Base-by-base conservation (phyloP, 805 yeast genomes). In the Phaffomyces opuntiae region DNA sequence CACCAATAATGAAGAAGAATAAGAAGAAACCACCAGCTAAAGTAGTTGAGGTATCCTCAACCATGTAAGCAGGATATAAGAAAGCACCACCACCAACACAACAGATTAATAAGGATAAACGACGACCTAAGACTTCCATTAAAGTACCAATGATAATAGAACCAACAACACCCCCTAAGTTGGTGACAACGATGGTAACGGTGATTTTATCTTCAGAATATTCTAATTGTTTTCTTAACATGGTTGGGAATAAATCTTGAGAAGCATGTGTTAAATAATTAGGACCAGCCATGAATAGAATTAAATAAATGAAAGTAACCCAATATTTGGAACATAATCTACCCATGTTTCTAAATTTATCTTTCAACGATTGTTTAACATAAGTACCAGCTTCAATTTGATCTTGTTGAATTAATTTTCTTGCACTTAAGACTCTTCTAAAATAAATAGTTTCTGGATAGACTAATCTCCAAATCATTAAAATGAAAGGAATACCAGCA, bases 181-280 rank as follows among this genome's bases (percentile, higher is more conserved):
- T 82, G 11, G 81, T 78, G 12, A 82, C 78, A 16, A 74, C 74
- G 63, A 78, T 75, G 38, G 80, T 77, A 25, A 81, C 81, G 0
- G 88, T 81, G 33, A 73, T 64, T 27, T 72, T 67, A 56, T 82
- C 65, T 13, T 58, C 53, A 21, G 75, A 63, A 49, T 69, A 70
- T n/a, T 58, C 65, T 27, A 77, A 65, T 59, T 83, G 87, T 31
- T 68, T 69, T 37, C 72, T 68, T 42, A 83, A 63, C 67, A 79
- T 67, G 2, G 88, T 80, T 38, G 87, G 86, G 59, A 73, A 80
- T 62, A 84, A 68, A 63, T 83, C 91, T 62, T 83, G 89, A 9
- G 87, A 76, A 1, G 87, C 87, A 54, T 83, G 91, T 5, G 86
- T 74, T 68, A 76, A 70, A 64, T 80, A 83, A 64, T 83, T 83